A percentile compares a stretch with the other conserved stretches of the same genome.
phyloP scores from a whole-genome alignment of 2,329 filamentous ascomycete genomes.

The Fusarium nodosum region DNA sequence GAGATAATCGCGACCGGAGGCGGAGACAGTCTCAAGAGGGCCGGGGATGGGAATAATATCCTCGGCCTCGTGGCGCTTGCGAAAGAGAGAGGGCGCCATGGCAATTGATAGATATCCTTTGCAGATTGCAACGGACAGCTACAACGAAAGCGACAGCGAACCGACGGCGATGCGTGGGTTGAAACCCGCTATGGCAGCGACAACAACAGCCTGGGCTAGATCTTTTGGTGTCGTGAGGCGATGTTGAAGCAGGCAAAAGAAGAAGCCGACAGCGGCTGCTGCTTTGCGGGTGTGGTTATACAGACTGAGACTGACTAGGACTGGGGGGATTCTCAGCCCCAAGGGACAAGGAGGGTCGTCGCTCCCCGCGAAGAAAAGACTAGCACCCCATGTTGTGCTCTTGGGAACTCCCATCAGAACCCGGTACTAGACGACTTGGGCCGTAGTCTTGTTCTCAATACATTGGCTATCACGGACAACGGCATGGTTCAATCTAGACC shows the following conservation, averaged over 20 bases:
- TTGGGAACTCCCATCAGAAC: conserved; percentile 13
- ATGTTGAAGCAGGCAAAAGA: conserved; percentile 40
- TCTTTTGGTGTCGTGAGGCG: conserved; percentile 31
- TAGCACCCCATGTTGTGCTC: conserved; percentile 18
- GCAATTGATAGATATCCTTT: conserved; percentile 29
- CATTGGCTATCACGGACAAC: conserved; percentile 35
- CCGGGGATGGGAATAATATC: conserved; percentile 60
- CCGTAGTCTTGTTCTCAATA: conserved; percentile 23
- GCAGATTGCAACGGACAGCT: conserved; percentile 23
- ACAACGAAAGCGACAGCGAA: conserved; percentile 33
- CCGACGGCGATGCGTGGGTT: conserved; percentile 41
- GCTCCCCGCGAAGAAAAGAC: conserved; percentile 42
- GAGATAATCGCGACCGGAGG: conserved; percentile 59
- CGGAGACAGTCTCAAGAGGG: conserved; percentile 56
- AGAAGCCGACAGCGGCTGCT: conserved; percentile 40
- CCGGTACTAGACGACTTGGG: conserved; percentile 32
- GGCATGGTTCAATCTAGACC: conserved; percentile 26
- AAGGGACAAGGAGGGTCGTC: conserved; percentile 34
- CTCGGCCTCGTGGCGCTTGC: conserved; percentile 62
- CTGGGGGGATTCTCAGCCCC: conserved; percentile 39
- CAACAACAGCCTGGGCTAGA: conserved; percentile 24
- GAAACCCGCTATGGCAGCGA: conserved; percentile 43
- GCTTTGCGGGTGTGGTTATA: conserved; percentile 43
- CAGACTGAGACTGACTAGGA: conserved; percentile 25
- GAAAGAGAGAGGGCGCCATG: conserved; percentile 58